Evolutionary conservation across 2,329 filamentous ascomycete species (phyloP), one percentile per base, ranked within the genome.

Genomic region (Sarocladium kiliense): DNA sequence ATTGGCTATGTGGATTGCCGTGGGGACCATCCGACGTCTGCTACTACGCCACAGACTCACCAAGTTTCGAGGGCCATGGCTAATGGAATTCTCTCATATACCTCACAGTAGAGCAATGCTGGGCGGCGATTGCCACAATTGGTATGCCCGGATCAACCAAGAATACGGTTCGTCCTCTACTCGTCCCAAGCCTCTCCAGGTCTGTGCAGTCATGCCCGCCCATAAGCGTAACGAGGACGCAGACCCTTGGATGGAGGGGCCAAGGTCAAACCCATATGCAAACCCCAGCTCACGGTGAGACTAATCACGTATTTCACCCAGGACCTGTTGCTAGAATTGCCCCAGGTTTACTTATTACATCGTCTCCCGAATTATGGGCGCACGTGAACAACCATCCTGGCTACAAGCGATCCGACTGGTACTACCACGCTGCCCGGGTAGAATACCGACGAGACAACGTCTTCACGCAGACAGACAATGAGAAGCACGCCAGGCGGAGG

Each of bases 381-480:
- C 74, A 65, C 63, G 74, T 73, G 61, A 76, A 70, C 64, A 71
- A 65, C 49, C 68, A 71, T 3, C 69, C 70, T 2, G 68, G 66
- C 2, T 79, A 77, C 49, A 72, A 64, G 49, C 67, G 72, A 12
- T 68, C 68, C 2, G 63, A 67, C 18, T 78, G 74, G 73, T 78
- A 69, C 55, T 74, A 72, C 19, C 72, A 76, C 37, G 71, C 72
- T 3, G 68, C 74, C 41, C 73, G 75, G 3, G 69, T 80, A 25
- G 76, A 82, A 56, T 72, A 76, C 3, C 72, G 74, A 1, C 67
- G 70, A 3, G 77, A 83, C 60, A 81, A 78, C 55, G 68, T 83
- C 32, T 81, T 84, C 57, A 77, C 72, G 2, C 71, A 78, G 59
- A 73, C 73, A 3, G 70, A 82, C 56, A 77, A 75, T 41, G 70